phyloP scores from a whole-genome alignment of 2,329 filamentous ascomycete genomes.

The Trichoderma atroviride region DNA sequence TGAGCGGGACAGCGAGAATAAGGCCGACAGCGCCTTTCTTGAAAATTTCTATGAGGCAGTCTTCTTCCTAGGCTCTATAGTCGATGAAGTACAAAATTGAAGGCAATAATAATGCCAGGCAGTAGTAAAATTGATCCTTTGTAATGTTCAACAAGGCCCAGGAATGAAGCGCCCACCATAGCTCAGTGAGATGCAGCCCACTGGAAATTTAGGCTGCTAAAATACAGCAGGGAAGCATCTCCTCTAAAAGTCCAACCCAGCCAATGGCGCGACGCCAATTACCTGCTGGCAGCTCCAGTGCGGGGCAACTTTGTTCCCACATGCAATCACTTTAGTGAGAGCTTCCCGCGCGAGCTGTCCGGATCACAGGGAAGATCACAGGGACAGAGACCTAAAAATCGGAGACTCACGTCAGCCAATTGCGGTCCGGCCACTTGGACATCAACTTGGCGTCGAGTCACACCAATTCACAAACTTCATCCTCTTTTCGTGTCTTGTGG shows the following conservation, averaged over 20 bases:
- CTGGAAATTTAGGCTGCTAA: neutral
- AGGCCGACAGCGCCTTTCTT: neutral
- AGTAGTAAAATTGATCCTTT: neutral
- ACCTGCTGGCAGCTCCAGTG: conserved; percentile 20
- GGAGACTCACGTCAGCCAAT: conserved; percentile 24
- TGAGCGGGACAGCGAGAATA: conserved; percentile 5
- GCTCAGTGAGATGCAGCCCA: neutral
- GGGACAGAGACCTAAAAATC: conserved; percentile 36
- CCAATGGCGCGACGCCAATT: conserved; percentile 29
- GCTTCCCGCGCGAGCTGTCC: conserved; percentile 6
- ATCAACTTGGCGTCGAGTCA: neutral
- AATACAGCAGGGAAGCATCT: neutral
- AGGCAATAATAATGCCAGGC: neutral
- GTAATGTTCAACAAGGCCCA: neutral
- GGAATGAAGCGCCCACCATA: neutral
- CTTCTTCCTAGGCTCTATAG: neutral
- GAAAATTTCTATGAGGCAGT: too few relatives aligned
- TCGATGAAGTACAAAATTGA: neutral
- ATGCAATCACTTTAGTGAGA: conserved; percentile 17
- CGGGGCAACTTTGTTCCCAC: conserved; percentile 18
- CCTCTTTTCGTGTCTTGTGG: neutral
- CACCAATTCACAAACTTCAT: neutral
- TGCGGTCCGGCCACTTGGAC: neutral
- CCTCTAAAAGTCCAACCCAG: neutral
- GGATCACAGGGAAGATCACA: conserved; percentile 43